Evolutionary conservation across 1,139 yeast genomes (phyloP), one percentile per base, ranked within the genome.

Genomic region (Hansenula sp.): DNA sequence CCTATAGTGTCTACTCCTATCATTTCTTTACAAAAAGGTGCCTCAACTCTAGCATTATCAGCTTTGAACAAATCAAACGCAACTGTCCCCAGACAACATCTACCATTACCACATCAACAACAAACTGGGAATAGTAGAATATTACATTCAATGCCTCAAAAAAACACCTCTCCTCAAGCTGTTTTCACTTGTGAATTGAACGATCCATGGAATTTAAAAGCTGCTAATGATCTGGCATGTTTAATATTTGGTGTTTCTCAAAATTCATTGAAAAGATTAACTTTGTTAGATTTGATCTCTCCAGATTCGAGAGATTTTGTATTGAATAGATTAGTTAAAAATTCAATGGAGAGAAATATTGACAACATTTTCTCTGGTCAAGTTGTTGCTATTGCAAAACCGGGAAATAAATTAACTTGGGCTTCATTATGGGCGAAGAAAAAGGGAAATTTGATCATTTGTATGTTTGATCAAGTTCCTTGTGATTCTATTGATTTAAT

Each of bases 181-280:
- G 84, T 90, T 5, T 84, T 91, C 62, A 89, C 96, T 0, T 87
- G 94, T 35, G 81, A 79, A 12, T 68, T 77, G 17, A 79, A 76
- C n/a, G 73, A 77, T 40, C 97, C 97, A 0, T 91, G 94, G 89
- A 66, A 72, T 18, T 77, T 91, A 38, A 79, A 79, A 54, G 91
- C 95, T 8, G 91, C 95, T 9, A 91, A 91, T 59, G 97, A 91
- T 63, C 70, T 89, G 54, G 96, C 96, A 0, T 86, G 96, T 59
- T 72, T 89, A 51, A 81, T 87, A 71, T 87, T 90, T 67, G 97
- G 96, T 16, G 80, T 86, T 11, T 80, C 87, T 47, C 80, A 81
- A 56, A 71, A 70, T 29, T 81, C 84, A 41, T 70, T 90, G 40
- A 74, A 76, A 39, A 74, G 82, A 16, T 65, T 84, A 43, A 77